A percentile compares a stretch with the other conserved stretches of the same genome.
phyloP scores from a whole-genome alignment of 148 eudicot genomes.

The Cornus kousa region DNA sequence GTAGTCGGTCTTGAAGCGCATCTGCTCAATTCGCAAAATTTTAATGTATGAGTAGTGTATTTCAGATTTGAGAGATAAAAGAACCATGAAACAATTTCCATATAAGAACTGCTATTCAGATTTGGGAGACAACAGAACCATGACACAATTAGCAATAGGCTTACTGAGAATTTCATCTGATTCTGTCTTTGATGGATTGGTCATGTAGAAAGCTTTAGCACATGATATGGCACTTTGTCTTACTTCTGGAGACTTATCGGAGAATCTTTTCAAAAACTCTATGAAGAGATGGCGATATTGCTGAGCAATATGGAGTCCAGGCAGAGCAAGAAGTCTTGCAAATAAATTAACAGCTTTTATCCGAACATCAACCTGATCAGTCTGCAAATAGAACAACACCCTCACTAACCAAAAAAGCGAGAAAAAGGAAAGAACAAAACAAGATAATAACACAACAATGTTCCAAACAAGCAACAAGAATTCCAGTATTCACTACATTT shows the following conservation, averaged over 20 bases:
- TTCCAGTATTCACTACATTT: background rate
- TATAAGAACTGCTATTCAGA: background rate
- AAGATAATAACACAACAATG: background rate
- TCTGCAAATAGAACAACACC: constrained; percentile 45
- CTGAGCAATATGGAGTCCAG: constrained; percentile 40
- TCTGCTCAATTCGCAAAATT: constrained; percentile 37
- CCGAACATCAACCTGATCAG: constrained; percentile 94
- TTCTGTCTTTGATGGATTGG: constrained; percentile 51
- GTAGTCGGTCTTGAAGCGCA: constrained; percentile 67
- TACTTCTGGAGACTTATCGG: constrained; percentile 87
- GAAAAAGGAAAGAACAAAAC: background rate
- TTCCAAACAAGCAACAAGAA: background rate
- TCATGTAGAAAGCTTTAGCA: constrained; percentile 57
- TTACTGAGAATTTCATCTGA: constrained; percentile 68
- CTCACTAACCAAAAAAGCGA: constrained; percentile 5
- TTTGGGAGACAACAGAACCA: background rate
- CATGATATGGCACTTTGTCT: constrained; percentile 65
- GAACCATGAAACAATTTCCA: background rate
- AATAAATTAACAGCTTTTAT: constrained; percentile 72
- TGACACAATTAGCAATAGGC: constrained; percentile 16
- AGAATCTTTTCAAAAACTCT: constrained; percentile 78
- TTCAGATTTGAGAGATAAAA: background rate
- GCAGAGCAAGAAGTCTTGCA: constrained; percentile 62
- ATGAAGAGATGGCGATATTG: constrained; percentile 57
- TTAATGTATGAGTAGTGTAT: constrained; percentile 5